Evolutionary conservation across 2,329 filamentous ascomycete genomes (phyloP).

Genomic region (Ramularia endophylla): DNA sequence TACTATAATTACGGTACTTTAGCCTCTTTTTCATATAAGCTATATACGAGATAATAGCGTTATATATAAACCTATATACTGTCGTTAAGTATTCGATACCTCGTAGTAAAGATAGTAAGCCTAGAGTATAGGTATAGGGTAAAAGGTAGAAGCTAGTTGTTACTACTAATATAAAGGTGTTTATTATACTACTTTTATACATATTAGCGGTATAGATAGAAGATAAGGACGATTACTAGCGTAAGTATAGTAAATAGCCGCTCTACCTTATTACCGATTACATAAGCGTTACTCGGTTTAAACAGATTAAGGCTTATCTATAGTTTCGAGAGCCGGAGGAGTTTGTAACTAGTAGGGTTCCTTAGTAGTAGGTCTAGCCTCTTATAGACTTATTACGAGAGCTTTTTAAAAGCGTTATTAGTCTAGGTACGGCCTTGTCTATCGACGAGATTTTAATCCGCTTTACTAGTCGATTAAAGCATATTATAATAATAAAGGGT

Average conservation of each 20-base stretch:
- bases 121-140: background rate
- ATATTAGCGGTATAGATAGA: constrained; percentile 2
- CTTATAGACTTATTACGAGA: background rate
- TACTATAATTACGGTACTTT: no score
- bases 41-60: no score
- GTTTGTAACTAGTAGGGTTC: background rate
- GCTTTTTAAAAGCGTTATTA: background rate
- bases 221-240: constrained; percentile 1
- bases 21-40: no score
- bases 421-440: background rate
- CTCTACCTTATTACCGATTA: background rate
- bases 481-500: background rate
- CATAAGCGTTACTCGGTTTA: background rate
- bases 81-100: no score
- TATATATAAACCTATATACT: no score
- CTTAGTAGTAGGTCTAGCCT: background rate
- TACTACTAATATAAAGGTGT: background rate
- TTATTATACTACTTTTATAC: background rate
- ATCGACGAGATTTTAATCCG: background rate
- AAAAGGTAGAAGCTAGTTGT: background rate
- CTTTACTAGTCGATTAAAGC: background rate
- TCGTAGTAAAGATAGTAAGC: no score
- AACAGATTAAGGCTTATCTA: constrained; percentile 1
- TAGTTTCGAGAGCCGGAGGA: background rate
- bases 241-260: background rate